Percentiles rank a stretch among this genome's conserved stretches.
Conservation (phyloP, 345 rosid genomes). For the Acer yangbiense region DNA sequence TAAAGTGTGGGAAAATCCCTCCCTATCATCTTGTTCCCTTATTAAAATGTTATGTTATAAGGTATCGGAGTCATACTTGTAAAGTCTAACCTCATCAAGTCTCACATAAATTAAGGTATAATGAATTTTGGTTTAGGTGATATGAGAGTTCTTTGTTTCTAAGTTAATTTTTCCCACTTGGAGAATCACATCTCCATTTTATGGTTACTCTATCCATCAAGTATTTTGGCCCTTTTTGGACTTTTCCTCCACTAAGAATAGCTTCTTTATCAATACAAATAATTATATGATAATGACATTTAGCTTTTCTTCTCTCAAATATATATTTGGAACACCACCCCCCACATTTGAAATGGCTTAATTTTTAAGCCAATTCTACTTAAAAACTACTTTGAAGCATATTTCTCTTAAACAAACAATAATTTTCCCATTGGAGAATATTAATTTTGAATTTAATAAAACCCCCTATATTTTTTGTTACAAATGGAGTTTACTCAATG, state of each 20-base stretch:
- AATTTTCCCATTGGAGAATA: background rate
- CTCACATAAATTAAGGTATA: too few relatives aligned
- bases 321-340: background rate
- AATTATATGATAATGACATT: background rate
- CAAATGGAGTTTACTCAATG: too few relatives aligned
- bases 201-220: background rate
- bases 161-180: background rate
- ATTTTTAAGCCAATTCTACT: slow-evolving; percentile 9
- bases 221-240: background rate
- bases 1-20: too few relatives aligned
- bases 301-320: background rate
- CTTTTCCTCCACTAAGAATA: background rate
- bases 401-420: background rate
- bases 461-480: too few relatives aligned
- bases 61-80: too few relatives aligned
- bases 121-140: too few relatives aligned
- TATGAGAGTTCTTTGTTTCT: too few relatives aligned
- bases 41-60: too few relatives aligned
- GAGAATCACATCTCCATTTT: background rate
- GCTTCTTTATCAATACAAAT: background rate
- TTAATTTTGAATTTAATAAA: background rate
- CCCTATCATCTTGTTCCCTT: too few relatives aligned
- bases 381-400: background rate
- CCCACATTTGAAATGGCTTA: slow-evolving; percentile 12
- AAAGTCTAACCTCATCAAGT: too few relatives aligned